These are phyloP conservation scores for Eucalyptus cladocalyx DNA, from an alignment of 345 rosid genomes.

Conservation along the genomic window DNA sequence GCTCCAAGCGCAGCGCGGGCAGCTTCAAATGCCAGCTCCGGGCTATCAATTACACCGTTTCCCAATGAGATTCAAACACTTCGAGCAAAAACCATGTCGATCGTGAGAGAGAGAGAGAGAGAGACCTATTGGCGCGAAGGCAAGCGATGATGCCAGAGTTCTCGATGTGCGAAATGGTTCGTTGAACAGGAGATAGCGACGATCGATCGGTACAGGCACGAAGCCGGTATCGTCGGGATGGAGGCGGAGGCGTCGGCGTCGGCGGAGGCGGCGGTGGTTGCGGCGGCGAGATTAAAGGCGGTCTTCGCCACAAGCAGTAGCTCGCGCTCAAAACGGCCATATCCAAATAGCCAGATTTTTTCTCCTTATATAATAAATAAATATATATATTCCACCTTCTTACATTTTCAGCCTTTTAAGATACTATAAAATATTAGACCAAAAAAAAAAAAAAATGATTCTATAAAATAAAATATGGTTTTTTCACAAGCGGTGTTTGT, in stretches of 20 bases:
- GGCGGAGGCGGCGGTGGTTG: not conserved
- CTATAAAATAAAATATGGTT: not conserved
- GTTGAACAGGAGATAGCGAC: not conserved
- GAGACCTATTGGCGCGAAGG: constrained; percentile 28
- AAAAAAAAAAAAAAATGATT: too few species aligned
- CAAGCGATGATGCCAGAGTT: constrained; percentile 44
- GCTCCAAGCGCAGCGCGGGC: constrained; percentile 40
- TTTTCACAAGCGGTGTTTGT: not conserved
- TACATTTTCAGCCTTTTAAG: not conserved
- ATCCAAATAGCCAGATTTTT: not conserved
- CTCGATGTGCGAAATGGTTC: constrained; percentile 17
- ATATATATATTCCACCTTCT: not conserved
- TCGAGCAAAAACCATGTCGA: not conserved
- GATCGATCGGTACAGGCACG: not conserved
- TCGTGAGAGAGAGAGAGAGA: not conserved
- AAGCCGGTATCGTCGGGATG: not conserved
- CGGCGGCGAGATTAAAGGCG: not conserved
- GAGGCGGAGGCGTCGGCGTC: not conserved
- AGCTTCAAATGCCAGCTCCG: constrained; percentile 41
- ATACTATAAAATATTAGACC: not conserved
- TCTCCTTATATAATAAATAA: not conserved
- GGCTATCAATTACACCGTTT: not conserved
- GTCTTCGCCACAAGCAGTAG: not conserved
- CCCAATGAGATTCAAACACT: not conserved
- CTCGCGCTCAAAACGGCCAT: not conserved